Base-by-base conservation (phyloP, 371 early-diverging fungal genomes). In the Nosema muscidifuracis region DNA sequence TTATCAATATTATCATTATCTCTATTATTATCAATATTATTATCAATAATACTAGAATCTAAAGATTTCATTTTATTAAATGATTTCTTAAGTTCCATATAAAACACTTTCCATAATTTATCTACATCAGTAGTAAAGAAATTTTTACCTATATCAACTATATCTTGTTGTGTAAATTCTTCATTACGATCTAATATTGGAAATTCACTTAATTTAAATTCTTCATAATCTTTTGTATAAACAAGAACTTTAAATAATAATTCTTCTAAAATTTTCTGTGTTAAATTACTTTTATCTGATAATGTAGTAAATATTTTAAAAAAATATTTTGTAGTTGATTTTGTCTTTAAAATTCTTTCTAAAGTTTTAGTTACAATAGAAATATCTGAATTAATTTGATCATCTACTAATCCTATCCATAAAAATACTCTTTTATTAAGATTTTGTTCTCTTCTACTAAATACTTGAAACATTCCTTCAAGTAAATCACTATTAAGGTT, bases 361-460 rank as follows among this genome's bases (percentile, higher is more conserved):
- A 56, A 26, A 1, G 33, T 55, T 13, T 53, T 53, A 15, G 31
- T 66, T 15, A 73, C 24, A 40, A 62, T 26, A 10, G 6, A 30
- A 12, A n/a, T 20, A n/a, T 47, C 47, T 47, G 13, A 10, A 47
- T 10, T 10, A 10, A 10, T n/a, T 12, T 47, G 10, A n/a, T 47
- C 47, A 10, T 72, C 71, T 24, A 6, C 26, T 28, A 64, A 56
- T 13, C 42, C 28, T 10, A 82, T 36, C 80, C 76, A 80, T 34
- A 30, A 50, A 69, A 75, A 75, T 30, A 77, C 71, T 64, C 77
- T 60, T 62, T 80, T 82, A 40, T 74, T 60, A 13, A 82, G 38
- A 13, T 72, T 60, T 30, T 76, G 63, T 36, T 82, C 82, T 58
- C 74, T 80, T 56, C 56, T 65, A 0, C 76, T 70, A 40, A 82